Conservation (phyloP, 1,284 basidiomycete genomes). For the Spongiforma sp. region DNA sequence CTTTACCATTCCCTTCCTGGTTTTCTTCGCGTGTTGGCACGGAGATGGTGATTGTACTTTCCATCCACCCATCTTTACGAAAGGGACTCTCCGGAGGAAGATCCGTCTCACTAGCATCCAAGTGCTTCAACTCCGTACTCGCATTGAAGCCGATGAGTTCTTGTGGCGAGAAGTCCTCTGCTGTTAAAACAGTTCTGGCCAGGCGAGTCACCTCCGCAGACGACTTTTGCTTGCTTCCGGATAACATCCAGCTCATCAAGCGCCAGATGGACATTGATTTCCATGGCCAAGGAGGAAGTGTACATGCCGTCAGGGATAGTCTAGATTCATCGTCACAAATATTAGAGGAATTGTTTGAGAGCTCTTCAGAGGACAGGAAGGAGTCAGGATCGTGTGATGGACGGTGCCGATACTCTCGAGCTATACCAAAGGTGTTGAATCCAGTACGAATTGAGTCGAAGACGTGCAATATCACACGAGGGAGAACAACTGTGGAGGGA, state of each 20-base stretch:
- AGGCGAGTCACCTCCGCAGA: not conserved
- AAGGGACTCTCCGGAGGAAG: not conserved
- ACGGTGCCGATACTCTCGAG: not conserved
- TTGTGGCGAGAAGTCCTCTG: not conserved
- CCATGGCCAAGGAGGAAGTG: no score
- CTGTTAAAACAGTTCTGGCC: not conserved
- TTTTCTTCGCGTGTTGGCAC: not conserved
- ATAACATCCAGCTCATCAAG: not conserved
- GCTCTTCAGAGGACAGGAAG: not conserved
- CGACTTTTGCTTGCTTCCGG: not conserved
- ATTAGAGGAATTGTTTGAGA: not conserved
- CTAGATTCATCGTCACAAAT: not conserved
- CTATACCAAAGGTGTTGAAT: slow-evolving; percentile 11
- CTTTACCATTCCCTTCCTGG: not conserved
- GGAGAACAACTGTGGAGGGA: not conserved
- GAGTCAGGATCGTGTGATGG: slow-evolving; percentile 2
- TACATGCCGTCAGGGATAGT: no score
- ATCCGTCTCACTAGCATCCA: not conserved
- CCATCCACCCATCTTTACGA: not conserved
- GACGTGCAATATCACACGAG: not conserved
- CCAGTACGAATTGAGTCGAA: not conserved
- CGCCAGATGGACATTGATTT: not conserved
- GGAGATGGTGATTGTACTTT: not conserved
- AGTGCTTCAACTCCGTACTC: not conserved
- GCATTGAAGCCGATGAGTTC: not conserved